A percentile compares a stretch with the other conserved stretches of the same genome.
Conservation (phyloP, 1,139 yeast genomes). For the Suhomyces bokatorum region DNA sequence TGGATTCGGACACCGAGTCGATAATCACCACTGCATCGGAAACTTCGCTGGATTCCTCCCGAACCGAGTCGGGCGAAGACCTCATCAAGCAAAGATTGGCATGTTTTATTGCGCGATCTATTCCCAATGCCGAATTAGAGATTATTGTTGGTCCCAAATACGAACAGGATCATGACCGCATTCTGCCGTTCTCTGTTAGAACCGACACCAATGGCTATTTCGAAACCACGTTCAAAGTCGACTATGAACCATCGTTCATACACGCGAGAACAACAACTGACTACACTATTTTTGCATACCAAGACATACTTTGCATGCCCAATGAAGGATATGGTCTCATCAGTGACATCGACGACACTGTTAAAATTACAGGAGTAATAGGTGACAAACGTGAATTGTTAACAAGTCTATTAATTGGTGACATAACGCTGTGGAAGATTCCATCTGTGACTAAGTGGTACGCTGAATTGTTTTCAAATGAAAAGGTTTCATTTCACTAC, state of each 20-base stretch:
- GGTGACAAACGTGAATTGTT: conserved; percentile 84
- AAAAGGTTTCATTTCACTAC: conserved; percentile 67
- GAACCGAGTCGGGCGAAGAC: conserved; percentile 27
- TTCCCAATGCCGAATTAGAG: conserved; percentile 54
- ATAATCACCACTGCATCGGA: conserved; percentile 11
- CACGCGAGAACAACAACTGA: conserved; percentile 43
- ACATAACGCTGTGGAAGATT: conserved; percentile 64
- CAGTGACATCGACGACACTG: conserved; percentile 93
- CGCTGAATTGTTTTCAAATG: conserved; percentile 32
- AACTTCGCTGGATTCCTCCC: conserved; percentile 6
- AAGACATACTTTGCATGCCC: conserved; percentile 44
- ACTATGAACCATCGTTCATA: conserved; percentile 56
- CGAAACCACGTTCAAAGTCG: conserved; percentile 46
- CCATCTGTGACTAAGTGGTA: conserved; percentile 79
- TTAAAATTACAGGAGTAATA: conserved; percentile 84
- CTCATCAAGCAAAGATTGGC: conserved; percentile 55
- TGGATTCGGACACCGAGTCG: conserved; percentile 14
- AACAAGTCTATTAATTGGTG: conserved; percentile 70
- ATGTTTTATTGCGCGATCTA: conserved; percentile 58
- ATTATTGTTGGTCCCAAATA: conserved; percentile 50
- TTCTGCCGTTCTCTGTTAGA: conserved; percentile 27
- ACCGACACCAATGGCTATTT: conserved; percentile 68
- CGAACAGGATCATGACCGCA: conserved; percentile 23
- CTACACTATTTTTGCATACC: conserved; percentile 47
- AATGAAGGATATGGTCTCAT: conserved; percentile 68